Evolutionary conservation across 768 basidiomycete genomes (phyloP).

Genomic region (Chalciporus sphaerocephalus): DNA sequence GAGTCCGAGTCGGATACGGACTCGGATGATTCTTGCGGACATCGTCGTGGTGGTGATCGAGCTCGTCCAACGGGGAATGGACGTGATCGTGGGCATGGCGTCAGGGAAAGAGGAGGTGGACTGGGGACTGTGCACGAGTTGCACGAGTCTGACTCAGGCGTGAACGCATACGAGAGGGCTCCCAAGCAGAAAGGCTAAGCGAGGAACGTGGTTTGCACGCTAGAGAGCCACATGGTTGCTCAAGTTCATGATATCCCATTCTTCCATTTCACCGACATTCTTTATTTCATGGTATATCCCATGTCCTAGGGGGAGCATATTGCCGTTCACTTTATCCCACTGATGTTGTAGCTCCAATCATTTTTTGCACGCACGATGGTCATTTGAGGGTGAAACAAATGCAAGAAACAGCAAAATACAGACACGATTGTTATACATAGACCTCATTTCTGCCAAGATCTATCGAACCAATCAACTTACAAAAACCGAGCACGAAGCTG

Average conservation of each 20-base stretch:
- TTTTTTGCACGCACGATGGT: neutral
- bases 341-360: neutral
- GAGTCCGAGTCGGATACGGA: conserved; percentile 46
- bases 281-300: neutral
- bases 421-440: too few species aligned
- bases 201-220: neutral
- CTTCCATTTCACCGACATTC: neutral
- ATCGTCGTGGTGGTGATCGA: conserved; percentile 1
- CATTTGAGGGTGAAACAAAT: neutral
- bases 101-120: conserved; percentile 6
- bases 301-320: too few species aligned
- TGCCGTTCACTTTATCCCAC: too few species aligned
- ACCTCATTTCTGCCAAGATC: too few species aligned
- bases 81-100: neutral
- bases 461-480: too few species aligned
- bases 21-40: conserved; percentile 10
- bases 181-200: conserved; percentile 22
- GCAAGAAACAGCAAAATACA: too few species aligned
- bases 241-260: neutral
- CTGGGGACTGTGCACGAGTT: conserved; percentile 17
- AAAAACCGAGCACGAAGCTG: too few species aligned
- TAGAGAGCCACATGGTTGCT: neutral
- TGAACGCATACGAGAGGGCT: conserved; percentile 51
- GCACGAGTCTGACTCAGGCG: conserved; percentile 20
- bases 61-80: conserved; percentile 12